phyloP scores from a whole-genome alignment of 2,329 filamentous ascomycete genomes.

The Aspergillus hortae region DNA sequence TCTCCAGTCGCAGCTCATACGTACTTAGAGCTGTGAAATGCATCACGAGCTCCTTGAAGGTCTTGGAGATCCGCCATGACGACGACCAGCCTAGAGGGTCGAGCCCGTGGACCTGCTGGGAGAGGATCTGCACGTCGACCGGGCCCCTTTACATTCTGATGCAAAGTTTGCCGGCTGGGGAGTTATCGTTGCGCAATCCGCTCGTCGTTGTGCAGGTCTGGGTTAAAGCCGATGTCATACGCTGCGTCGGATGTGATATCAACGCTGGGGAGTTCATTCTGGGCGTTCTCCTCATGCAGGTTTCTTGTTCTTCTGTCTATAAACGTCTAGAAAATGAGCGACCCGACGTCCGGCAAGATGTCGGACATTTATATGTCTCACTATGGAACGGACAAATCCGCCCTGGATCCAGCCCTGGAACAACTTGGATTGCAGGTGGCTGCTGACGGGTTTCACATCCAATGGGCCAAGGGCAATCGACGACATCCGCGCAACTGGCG shows the following conservation, averaged over 20 bases:
- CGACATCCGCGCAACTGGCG: constrained; percentile 33
- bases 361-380: constrained; percentile 10
- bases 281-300: background rate
- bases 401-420: constrained; percentile 17
- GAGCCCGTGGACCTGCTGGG: background rate
- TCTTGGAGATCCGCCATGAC: background rate
- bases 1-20: background rate
- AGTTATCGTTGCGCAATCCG: background rate
- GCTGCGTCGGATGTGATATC: background rate
- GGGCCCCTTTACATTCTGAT: background rate
- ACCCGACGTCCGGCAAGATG: background rate
- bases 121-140: background rate
- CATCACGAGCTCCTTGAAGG: background rate
- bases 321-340: background rate
- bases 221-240: background rate
- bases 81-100: background rate
- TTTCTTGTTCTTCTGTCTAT: background rate
- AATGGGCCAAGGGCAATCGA: constrained; percentile 27
- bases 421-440: constrained; percentile 27
- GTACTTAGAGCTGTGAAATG: background rate
- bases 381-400: constrained; percentile 13
- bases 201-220: background rate
- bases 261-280: background rate
- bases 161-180: background rate
- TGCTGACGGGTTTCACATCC: constrained; percentile 27